Conservation (phyloP, 2,329 filamentous ascomycete genomes). For the Ophiostoma ulmi region DNA sequence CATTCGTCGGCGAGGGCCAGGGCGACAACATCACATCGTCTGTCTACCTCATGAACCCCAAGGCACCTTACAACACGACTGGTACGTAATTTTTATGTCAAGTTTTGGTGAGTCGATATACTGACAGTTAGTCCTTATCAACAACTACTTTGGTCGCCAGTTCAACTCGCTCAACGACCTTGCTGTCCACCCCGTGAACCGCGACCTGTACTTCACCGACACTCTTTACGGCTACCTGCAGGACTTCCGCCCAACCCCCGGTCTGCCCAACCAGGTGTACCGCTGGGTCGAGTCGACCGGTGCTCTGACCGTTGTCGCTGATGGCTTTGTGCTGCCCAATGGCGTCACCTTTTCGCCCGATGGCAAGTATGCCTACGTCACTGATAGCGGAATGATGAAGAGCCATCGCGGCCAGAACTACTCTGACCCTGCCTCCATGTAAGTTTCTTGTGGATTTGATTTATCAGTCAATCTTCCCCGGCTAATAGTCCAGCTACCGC, state of each 20-base stretch:
- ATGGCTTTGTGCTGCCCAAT: conserved; percentile 53
- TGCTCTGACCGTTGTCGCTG: conserved; percentile 51
- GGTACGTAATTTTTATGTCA: not conserved
- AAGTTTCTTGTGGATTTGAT: conserved; percentile 28
- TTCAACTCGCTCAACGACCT: conserved; percentile 60
- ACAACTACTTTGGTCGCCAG: conserved; percentile 55
- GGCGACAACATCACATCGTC: conserved; percentile 40
- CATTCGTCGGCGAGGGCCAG: conserved; percentile 48
- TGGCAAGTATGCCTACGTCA: conserved; percentile 49
- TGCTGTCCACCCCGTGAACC: conserved; percentile 47
- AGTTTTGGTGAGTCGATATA: not conserved
- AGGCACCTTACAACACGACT: conserved; percentile 47
- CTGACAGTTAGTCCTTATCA: conserved; percentile 42
- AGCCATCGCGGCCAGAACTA: conserved; percentile 41
- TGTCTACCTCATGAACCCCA: conserved; percentile 42
- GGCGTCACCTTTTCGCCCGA: conserved; percentile 54
- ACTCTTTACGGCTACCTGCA: conserved; percentile 56
- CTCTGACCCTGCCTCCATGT: conserved; percentile 45
- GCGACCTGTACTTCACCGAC: conserved; percentile 62
- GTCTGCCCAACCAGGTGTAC: conserved; percentile 55
- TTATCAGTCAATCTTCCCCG: no score
- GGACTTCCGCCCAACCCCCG: conserved; percentile 50
- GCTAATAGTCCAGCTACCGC: conserved; percentile 38
- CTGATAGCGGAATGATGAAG: conserved; percentile 47
- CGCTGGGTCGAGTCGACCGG: conserved; percentile 48